Evolutionary conservation across 352 stramenopile species (phyloP).

Genomic region (Globisporangium splendens): DNA sequence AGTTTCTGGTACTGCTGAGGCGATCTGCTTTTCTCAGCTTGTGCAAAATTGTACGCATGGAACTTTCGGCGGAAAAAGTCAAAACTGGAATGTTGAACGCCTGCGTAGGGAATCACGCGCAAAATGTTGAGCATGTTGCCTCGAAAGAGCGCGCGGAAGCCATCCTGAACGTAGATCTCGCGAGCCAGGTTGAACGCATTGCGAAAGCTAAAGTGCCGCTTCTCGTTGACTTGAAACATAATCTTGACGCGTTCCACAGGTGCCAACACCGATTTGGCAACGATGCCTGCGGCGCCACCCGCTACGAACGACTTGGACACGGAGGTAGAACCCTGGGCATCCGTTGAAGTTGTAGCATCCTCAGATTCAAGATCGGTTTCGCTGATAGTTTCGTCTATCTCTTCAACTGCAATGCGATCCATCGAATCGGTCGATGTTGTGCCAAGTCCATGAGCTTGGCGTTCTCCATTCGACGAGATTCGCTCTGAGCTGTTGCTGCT

Average conservation of each 20-base stretch:
- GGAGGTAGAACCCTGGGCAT: constrained; percentile 41
- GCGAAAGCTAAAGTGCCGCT: constrained; percentile 66
- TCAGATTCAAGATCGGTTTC: neutral
- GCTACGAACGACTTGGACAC: constrained; percentile 84
- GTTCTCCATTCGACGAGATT: neutral
- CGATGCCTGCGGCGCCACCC: constrained; percentile 65
- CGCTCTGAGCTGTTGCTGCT: neutral
- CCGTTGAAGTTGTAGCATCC: neutral
- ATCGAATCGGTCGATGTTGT: neutral
- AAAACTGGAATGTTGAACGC: constrained; percentile 80
- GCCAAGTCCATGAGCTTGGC: neutral
- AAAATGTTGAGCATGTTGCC: constrained; percentile 81
- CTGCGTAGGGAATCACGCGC: constrained; percentile 73
- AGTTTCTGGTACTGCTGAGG: constrained; percentile 51
- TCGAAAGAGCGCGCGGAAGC: constrained; percentile 64
- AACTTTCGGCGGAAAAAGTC: constrained; percentile 82
- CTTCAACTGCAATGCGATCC: constrained; percentile 2
- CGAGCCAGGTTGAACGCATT: constrained; percentile 56
- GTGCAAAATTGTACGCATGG: constrained; percentile 69
- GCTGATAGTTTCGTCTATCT: neutral
- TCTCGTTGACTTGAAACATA: constrained; percentile 81
- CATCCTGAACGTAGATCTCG: constrained; percentile 71
- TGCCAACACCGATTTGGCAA: constrained; percentile 70
- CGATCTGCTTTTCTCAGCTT: constrained; percentile 29
- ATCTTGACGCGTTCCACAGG: constrained; percentile 85